Base-by-base conservation (phyloP, 805 yeast genomes). In the Candida pini region DNA sequence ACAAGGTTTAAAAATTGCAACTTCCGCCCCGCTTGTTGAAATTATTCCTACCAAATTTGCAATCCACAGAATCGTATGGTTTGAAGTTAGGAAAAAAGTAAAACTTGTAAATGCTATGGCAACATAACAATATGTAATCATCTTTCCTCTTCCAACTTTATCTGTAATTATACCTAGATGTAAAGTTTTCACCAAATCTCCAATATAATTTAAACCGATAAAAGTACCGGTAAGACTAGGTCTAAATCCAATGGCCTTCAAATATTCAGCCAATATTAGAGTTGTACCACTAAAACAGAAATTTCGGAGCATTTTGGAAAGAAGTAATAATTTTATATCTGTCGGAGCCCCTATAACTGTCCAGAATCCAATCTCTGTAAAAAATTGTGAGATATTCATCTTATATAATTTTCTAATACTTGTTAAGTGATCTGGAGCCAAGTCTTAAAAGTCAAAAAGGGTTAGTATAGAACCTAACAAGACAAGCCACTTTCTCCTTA, bases 11-110 rank as follows among this genome's bases (percentile, higher is more conserved):
- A 73, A 75, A 1, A 80, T 76, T 1, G 80, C 79, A 17, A 71
- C 75, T 39, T 75, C 81, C 5, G 69, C 69, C 4, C 81, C 81
- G n/a, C 69, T 59, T 3, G 78, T 77, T 2, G 78, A 71, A 17
- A 74, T 58, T n/a, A 73, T 68, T 3, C 81, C 81, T 9, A 69
- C 28, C 12, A 69, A 51, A 2, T 73, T 64, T 1, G 67, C 60
- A 0, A 55, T 31, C 26, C 65, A 54, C 31, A 75, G 48, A 1
- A 66, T 13, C 25, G 47, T 48, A 33, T 51, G 60, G 41, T 61
- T 62, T 12, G 58, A 54, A 6, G 58, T 38, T 14, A 56, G 33
- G 3, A 54, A 58, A 41, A 74, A 68, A 0, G 58, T 49, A 4
- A 64, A 20, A 1, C 73, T 76, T 1, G 78, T 69, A 5, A 60